Conservation (phyloP, 768 basidiomycete genomes). For the Tricholoma flavovirens region DNA sequence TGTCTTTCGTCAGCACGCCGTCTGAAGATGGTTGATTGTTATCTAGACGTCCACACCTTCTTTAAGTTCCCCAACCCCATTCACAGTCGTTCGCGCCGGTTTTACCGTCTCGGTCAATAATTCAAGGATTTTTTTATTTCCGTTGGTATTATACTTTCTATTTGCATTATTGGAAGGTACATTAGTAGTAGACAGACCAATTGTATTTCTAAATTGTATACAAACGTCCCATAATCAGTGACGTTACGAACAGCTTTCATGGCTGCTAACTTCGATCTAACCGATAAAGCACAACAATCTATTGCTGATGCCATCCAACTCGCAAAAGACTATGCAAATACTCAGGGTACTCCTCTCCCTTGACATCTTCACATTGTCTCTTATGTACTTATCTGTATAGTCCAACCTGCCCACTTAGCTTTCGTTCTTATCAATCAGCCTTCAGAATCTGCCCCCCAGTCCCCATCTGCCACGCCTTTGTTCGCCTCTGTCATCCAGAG, state of each 20-base stretch:
- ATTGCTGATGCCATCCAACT: constrained; percentile 69
- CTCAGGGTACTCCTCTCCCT: constrained; percentile 49
- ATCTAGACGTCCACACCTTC: constrained; percentile 16
- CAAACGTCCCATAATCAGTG: constrained; percentile 12
- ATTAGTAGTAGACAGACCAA: constrained; percentile 44
- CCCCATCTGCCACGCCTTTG: constrained; percentile 42
- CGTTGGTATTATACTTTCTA: constrained; percentile 36
- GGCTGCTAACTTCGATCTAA: constrained; percentile 69
- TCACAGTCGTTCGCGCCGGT: constrained; percentile 15
- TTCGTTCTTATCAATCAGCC: constrained; percentile 75
- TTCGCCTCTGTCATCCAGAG: constrained; percentile 75
- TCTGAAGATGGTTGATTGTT: constrained; percentile 39
- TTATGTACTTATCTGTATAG: constrained; percentile 28
- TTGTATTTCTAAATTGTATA: constrained; percentile 49
- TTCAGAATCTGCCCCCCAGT: constrained; percentile 26
- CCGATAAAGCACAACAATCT: constrained; percentile 74
- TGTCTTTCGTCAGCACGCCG: constrained; percentile 53
- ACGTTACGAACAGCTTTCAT: constrained; percentile 20
- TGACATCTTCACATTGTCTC: constrained; percentile 3
- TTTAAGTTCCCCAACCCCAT: constrained; percentile 16
- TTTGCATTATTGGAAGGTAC: constrained; percentile 44
- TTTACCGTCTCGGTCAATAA: constrained; percentile 17
- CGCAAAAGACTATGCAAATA: constrained; percentile 80
- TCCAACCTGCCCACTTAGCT: constrained; percentile 80
- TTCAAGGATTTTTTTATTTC: constrained; percentile 23